Base-by-base conservation (phyloP, 768 basidiomycete species). In the Erythrobasidium yunnanense region DNA sequence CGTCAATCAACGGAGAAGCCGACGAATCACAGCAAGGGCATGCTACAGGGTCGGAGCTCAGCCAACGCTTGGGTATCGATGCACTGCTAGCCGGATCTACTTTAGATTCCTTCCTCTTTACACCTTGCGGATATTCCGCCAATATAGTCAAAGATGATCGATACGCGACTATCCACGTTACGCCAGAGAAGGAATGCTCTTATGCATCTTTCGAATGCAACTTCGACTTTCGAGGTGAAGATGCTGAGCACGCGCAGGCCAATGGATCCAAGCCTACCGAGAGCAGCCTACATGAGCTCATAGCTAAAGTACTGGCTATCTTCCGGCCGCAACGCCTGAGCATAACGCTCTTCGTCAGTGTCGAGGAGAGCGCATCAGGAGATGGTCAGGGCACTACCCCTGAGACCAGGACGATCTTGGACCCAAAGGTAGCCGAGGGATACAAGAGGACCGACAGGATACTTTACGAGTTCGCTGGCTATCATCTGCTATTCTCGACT, bases 151-250 rank as follows among this genome's bases (percentile, higher is more conserved):
- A 76, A 18, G 83, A 84, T 17, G 95, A 96, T 76, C 90, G 93
- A 38, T 99, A 99, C 77, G 96, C 89, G 75, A 96, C 90, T 5
- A 93, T 99, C 63, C 95, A 99, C 75, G 93, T 97, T 67, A 99
- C 95, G 0, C 95, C 95, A 27, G 95, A 97, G 77, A 85, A 88
- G 72, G 93, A 88, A 63, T 97, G 90, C 87, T 95, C 91, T 50
- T 99, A 95, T 76, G 95, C 95, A 69, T 90, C 87, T 73, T 97
- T 99, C 79, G 95, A 99, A 78, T 93, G 90, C 79, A 99, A 99
- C 77, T 84, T 95, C n/a, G 89, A 89, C 42, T 68, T 75, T 52
- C 70, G 71, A 7, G 58, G 68, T 62, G 73, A 67, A 51, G 73
- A 75, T n/a, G n/a, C n/a, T n/a, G 35, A 70, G 73, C 70, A 51